Evolutionary conservation across 768 basidiomycete genomes (phyloP).

Genomic region (Hortiboletus campestris): DNA sequence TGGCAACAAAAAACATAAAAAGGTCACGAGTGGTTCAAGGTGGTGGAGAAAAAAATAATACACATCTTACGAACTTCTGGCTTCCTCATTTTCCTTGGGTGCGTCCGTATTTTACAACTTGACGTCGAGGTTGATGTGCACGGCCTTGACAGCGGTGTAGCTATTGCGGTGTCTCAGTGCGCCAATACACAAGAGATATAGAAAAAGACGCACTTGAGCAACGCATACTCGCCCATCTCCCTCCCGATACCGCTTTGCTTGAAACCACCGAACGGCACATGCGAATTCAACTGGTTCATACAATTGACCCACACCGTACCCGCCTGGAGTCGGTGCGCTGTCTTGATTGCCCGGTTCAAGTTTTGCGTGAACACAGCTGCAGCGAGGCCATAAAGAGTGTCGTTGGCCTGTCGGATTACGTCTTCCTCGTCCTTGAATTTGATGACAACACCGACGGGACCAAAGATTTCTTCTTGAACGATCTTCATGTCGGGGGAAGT

Average conservation of each 20-base stretch:
- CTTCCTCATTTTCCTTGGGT: background rate
- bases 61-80: background rate
- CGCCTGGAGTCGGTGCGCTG: conserved; percentile 73
- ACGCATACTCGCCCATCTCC: conserved; percentile 77
- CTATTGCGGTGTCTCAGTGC: background rate
- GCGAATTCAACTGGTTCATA: conserved; percentile 25
- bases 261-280: conserved; percentile 82
- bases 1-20: background rate
- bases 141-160: conserved; percentile 24
- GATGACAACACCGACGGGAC: conserved; percentile 73
- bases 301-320: conserved; percentile 73
- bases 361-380: conserved; percentile 83
- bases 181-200: background rate
- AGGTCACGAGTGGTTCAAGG: background rate
- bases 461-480: conserved; percentile 75
- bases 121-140: conserved; percentile 48
- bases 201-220: conserved; percentile 42
- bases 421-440: conserved; percentile 72
- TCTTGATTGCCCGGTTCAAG: conserved; percentile 68
- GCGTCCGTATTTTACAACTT: conserved; percentile 12
- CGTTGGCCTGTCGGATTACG: conserved; percentile 74
- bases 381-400: conserved; percentile 84
- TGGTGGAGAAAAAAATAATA: background rate
- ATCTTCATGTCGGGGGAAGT: conserved; percentile 70
- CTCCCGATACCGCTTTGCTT: conserved; percentile 82